Evolutionary conservation across 768 basidiomycete genomes (phyloP), one percentile per base, ranked within the genome.

Genomic region (Trametes coccinea): DNA sequence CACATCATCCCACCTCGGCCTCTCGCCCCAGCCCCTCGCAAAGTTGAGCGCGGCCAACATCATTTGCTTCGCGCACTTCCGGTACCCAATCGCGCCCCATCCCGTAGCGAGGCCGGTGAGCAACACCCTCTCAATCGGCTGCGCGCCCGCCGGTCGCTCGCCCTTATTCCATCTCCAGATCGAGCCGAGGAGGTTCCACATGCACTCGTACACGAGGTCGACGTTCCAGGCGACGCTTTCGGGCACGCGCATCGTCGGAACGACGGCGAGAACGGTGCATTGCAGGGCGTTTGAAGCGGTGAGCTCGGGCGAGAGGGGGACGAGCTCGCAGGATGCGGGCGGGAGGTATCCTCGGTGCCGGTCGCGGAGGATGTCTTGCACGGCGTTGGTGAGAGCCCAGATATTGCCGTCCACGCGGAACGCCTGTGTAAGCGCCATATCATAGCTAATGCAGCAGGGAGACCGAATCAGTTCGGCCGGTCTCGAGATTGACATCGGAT

Each of bases 181-280:
- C 61, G 60, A 58, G 30, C 51, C 56, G 29, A 67, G 63, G 6
- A 67, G 59, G 48, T 54, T 48, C 66, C 66, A 67, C 63, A 65
- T 67, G 49, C 58, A 50, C 33, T 67, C 55, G 60, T 67, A 67
- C 43, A 62, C 56, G 37, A 65, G 66, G 52, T 67, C 61, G 39
- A 57, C 46, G 56, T 67, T 48, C 66, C 66, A 67, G 30, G 46
- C 30, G 11, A 65, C 63, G 43, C 51, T 48, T 47, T 67, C 59
- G 14, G 66, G 66, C n/a, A 58, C 53, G 51, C 63, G 66, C 66
- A 67, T 67, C 39, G 66, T 67, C 17, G 66, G 66, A 10, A 67
- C 40, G 29, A 63, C 63, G 44, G 63, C 63, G 51, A 67, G 63
- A 11, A 63, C 56, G 10, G 47, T 57, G 40, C 63, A 64, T 9